Conservation (phyloP, 2,329 filamentous ascomycete genomes). For the Spiromastix sp. region DNA sequence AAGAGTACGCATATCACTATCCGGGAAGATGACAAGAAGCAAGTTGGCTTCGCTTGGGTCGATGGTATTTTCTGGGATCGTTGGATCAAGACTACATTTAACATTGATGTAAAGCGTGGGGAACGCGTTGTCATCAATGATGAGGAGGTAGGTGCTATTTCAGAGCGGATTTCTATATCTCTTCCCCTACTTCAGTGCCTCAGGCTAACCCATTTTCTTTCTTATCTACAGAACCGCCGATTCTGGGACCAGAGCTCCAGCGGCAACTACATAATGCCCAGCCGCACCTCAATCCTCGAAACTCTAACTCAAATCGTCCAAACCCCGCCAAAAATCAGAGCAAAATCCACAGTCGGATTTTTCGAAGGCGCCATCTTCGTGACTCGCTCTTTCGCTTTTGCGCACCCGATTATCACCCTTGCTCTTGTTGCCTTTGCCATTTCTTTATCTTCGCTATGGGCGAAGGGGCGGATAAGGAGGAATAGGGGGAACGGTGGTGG, state of each 20-base stretch:
- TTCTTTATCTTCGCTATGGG: conserved; percentile 21
- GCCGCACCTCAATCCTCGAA: conserved; percentile 81
- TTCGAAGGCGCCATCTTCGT: conserved; percentile 38
- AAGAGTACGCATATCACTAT: conserved; percentile 86
- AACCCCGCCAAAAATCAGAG: conserved; percentile 36
- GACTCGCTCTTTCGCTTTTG: conserved; percentile 31
- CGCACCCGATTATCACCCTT: conserved; percentile 34
- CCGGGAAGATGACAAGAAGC: conserved; percentile 74
- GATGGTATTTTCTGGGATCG: conserved; percentile 96
- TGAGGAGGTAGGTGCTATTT: conserved; percentile 64
- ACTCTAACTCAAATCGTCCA: conserved; percentile 49
- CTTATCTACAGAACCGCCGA: conserved; percentile 57
- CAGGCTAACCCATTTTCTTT: conserved; percentile 19
- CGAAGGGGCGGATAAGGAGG: conserved; percentile 22
- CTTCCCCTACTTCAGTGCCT: background rate
- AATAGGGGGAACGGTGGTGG: conserved; percentile 18
- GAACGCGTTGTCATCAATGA: conserved; percentile 95
- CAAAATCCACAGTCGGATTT: conserved; percentile 40
- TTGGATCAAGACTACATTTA: conserved; percentile 92
- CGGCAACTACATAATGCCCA: conserved; percentile 80
- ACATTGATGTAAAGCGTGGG: conserved; percentile 73
- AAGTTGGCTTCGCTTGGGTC: conserved; percentile 93
- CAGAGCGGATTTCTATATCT: conserved; percentile 6
- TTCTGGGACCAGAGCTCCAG: conserved; percentile 93
- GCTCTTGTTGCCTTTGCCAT: conserved; percentile 23